Base-by-base conservation (phyloP, 192 early-diverging fungal genomes). In the Linnemannia zychae region DNA sequence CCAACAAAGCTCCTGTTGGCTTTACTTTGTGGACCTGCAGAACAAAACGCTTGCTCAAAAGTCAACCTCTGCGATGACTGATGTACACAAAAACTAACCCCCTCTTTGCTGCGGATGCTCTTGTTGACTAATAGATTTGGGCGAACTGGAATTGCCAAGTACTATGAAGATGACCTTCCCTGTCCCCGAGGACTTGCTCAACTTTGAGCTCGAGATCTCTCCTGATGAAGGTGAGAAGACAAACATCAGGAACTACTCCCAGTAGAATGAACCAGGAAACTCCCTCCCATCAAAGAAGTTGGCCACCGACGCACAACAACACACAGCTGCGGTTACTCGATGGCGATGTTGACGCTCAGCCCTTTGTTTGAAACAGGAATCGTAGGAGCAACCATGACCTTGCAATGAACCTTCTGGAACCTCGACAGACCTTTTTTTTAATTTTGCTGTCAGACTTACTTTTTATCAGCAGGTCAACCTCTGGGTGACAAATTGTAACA, bases 131-230 rank as follows among this genome's bases (percentile, higher is more conserved):
- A 63, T 86, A 96, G 98, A 99, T 88, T 86, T 98, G 73, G 89
- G 90, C 65, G 97, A 98, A 83, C 76, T 97, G 71, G 93, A 92
- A 72, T 88, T 98, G 18, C 95, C 95, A 7, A 87, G 85, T 22
- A 96, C 94, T n/a, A 95, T 95, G 86, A 89, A 89, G 57, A 87
- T 97, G 88, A 87, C 87, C 1, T 96, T 98, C 60, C 94, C 95
- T 16, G 90, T 96, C 80, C 88, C 96, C 22, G 88, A 94, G 68
- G 94, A 98, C 87, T 87, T 97, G 44, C 94, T 97, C 76, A 91
- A 96, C 81, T 98, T 98, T 86, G 88, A 90, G 16, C 86, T 99
- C 33, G 91, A 89, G 9, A 97, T 98, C 87, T 91, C 90, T 22
- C 98, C 98, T 24, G 94, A 98, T 82, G 96, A 96, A 87, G 96